Base-by-base conservation (phyloP, 176 grass and related monocot species). In the Themeda triandra region DNA sequence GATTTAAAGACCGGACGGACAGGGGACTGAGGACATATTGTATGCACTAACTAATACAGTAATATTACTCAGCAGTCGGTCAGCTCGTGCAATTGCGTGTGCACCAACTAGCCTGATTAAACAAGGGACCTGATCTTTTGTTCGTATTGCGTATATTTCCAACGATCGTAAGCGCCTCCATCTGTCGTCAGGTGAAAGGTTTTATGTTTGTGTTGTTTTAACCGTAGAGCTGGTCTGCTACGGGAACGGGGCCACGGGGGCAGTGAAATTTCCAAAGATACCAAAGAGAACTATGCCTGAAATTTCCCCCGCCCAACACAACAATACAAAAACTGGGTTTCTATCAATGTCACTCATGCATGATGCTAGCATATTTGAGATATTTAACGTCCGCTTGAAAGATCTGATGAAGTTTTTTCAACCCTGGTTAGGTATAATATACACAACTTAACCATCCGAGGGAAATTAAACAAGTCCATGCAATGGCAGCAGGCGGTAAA, bases 71-170 rank as follows among this genome's bases (percentile, higher is more conserved):
- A 23, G 4, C 13, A 51, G 4, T 63, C 24, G 14, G 15, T 15
- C 17, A 19, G 15, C n/a, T 53, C n/a, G 37, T 81, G 76, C 56
- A 39, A 45, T 80, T 81, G 28, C 71, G 72, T 82, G 63, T 41
- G 70, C 29, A 76, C 70, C 87, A 80, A 89, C 82, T 36, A 66
- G 24, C 69, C n/a, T 28, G 29, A n/a, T 81, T 80, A 49, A 65
- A 83, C 28, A 63, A 63, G 77, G 29, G 5, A 36, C 33, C 7
- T 29, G 18, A 21, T 41, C 5, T 75, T 67, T 80, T 60, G 45
- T 39, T 13, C 42, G 32, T 56, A 37, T 49, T 49, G 15, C 15
- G 32, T 41, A 59, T 15, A 59, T 15, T 42, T n/a, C 31, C 73
- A 58, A 17, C 29, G 44, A 28, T 63, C 41, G 42, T 58, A 51